These are phyloP conservation scores for Suhomyces ambrosiae DNA, from an alignment of 1,139 yeast species.

Conservation along the genomic window DNA sequence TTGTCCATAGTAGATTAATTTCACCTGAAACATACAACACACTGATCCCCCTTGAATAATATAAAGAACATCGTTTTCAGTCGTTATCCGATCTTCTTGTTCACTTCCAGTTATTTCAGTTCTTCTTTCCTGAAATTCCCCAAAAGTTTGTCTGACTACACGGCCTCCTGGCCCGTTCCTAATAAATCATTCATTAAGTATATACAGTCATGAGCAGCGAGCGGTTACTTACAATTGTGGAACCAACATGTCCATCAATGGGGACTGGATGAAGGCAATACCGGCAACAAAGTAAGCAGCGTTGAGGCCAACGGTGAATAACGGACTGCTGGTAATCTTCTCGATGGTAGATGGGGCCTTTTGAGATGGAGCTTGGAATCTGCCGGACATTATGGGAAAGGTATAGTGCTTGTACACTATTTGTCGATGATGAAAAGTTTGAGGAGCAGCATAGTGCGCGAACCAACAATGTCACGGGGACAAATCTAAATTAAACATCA, in stretches of 20 bases:
- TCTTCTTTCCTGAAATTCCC: no score
- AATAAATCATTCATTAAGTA: background rate
- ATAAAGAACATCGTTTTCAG: no score
- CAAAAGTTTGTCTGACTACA: no score
- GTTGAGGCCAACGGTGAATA: slow-evolving; percentile 64
- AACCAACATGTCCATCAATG: slow-evolving; percentile 78
- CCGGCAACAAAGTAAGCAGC: slow-evolving; percentile 69
- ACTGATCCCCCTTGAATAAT: no score
- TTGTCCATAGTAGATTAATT: no score
- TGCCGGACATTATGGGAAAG: slow-evolving; percentile 20
- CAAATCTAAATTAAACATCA: background rate
- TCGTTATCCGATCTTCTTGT: no score
- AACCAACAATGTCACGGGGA: slow-evolving; percentile 1
- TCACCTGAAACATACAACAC: no score
- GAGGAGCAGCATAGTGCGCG: background rate
- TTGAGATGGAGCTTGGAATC: slow-evolving; percentile 19
- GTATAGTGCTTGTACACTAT: background rate
- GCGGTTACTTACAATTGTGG: slow-evolving; percentile 64
- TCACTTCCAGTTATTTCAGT: no score
- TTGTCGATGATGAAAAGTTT: slow-evolving; percentile 8
- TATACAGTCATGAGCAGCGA: no score
- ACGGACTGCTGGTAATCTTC: slow-evolving; percentile 61
- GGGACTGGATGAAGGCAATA: slow-evolving; percentile 73
- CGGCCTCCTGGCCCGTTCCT: background rate
- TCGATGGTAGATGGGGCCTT: slow-evolving; percentile 44